phyloP scores from a whole-genome alignment of 768 basidiomycete species.

The Mrakia hoshinonis region DNA sequence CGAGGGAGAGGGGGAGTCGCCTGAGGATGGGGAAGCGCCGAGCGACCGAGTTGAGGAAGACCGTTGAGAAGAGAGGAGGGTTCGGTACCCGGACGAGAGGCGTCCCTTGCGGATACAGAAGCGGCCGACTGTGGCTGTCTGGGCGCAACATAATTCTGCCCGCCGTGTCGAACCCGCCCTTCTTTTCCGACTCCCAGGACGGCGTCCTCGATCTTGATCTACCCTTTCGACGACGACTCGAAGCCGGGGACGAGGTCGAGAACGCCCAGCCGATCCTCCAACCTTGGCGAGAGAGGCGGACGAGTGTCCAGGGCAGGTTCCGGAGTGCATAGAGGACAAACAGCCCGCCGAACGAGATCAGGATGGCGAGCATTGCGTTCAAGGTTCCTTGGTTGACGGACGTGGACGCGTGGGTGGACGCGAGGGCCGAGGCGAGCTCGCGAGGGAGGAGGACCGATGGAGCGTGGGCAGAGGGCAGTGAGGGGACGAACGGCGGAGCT shows the following conservation, averaged over 20 bases:
- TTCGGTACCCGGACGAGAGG: background rate
- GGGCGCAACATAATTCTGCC: background rate
- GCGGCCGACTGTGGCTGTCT: background rate
- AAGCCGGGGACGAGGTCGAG: background rate
- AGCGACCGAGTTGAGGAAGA: background rate
- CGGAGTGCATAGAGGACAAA: background rate
- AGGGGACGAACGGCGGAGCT: no score
- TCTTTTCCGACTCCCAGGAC: background rate
- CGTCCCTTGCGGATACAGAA: background rate
- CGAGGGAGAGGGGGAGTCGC: background rate
- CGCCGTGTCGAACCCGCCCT: background rate
- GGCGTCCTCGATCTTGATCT: background rate
- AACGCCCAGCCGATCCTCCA: conserved; percentile 1
- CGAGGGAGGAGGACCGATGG: background rate
- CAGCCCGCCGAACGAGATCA: conserved; percentile 1
- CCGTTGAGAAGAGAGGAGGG: background rate
- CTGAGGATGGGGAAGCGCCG: background rate
- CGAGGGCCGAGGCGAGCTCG: background rate
- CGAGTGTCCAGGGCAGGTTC: conserved; percentile 10
- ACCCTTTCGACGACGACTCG: background rate
- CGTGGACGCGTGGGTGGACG: background rate
- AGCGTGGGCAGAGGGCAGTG: background rate
- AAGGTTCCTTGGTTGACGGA: conserved; percentile 7
- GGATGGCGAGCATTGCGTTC: conserved; percentile 6
- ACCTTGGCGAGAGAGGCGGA: background rate